phyloP scores from a whole-genome alignment of 2,329 filamentous ascomycete species.

The Colletotrichum sp. region DNA sequence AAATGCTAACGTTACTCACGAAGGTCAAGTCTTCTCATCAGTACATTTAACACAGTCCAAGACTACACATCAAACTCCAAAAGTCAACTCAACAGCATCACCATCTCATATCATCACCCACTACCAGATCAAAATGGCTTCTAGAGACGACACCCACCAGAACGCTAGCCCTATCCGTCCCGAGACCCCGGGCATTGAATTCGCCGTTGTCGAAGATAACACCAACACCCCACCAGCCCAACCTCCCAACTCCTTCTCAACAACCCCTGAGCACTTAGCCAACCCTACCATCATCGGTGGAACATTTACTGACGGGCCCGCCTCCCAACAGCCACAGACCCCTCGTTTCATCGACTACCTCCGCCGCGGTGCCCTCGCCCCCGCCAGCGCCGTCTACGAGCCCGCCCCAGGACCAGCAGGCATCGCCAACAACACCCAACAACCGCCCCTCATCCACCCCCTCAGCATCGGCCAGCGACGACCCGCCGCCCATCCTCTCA shows the following conservation, averaged over 20 bases:
- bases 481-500: not conserved
- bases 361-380: not conserved
- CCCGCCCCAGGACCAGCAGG: not conserved
- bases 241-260: not conserved
- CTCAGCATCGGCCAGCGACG: not conserved
- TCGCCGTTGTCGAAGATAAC: accelerated
- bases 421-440: not conserved
- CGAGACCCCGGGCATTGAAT: not conserved
- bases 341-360: not conserved
- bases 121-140: accelerated
- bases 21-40: not conserved
- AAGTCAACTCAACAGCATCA: accelerated
- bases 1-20: too few relatives aligned
- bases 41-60: not conserved
- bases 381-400: not conserved
- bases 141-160: not conserved
- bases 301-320: not conserved
- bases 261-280: not conserved
- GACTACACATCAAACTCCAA: accelerated
- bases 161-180: not conserved
- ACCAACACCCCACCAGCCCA: not conserved
- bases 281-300: not conserved
- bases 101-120: accelerated
- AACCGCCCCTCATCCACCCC: not conserved
- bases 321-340: not conserved